These are phyloP conservation scores for Schizophyllum amplum DNA, from an alignment of 1,284 basidiomycete genomes.

Conservation along the genomic window DNA sequence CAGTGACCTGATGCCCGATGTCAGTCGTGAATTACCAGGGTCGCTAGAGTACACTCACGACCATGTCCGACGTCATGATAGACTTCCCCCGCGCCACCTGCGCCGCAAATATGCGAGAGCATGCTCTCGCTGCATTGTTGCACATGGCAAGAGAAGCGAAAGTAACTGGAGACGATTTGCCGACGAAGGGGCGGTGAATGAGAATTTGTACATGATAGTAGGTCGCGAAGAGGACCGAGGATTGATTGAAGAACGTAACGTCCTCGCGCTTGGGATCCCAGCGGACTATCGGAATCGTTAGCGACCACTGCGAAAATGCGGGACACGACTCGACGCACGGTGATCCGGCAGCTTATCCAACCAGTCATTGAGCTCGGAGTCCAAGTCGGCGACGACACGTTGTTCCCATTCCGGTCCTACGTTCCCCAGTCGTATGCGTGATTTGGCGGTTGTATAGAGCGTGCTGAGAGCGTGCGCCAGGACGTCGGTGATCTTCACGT, in stretches of 20 bases:
- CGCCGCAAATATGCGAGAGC: constrained; percentile 36
- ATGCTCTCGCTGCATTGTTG: constrained; percentile 58
- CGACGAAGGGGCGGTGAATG: constrained; percentile 30
- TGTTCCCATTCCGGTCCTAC: background rate
- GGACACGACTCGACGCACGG: constrained; percentile 1
- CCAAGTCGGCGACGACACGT: constrained; percentile 22
- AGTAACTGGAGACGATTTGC: constrained; percentile 34
- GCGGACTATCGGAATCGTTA: constrained; percentile 27
- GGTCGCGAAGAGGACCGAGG: constrained; percentile 44
- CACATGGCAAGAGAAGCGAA: constrained; percentile 63
- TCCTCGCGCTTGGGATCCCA: constrained; percentile 56
- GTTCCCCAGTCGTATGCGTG: background rate
- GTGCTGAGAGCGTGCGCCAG: background rate
- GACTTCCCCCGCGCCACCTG: background rate
- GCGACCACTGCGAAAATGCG: background rate
- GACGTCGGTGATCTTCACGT: background rate
- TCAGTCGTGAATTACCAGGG: background rate
- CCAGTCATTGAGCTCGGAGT: constrained; percentile 57
- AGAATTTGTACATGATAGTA: constrained; percentile 58
- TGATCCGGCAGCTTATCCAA: constrained; percentile 42
- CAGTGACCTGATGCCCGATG: constrained; percentile 2
- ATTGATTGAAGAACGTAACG: constrained; percentile 48
- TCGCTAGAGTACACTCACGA: constrained; percentile 2
- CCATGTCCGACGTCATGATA: background rate
- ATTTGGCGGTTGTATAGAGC: background rate